Evolutionary conservation across 2,329 filamentous ascomycete genomes (phyloP), one percentile per base, ranked within the genome.

Genomic region (Xylariomycetidae sp.): DNA sequence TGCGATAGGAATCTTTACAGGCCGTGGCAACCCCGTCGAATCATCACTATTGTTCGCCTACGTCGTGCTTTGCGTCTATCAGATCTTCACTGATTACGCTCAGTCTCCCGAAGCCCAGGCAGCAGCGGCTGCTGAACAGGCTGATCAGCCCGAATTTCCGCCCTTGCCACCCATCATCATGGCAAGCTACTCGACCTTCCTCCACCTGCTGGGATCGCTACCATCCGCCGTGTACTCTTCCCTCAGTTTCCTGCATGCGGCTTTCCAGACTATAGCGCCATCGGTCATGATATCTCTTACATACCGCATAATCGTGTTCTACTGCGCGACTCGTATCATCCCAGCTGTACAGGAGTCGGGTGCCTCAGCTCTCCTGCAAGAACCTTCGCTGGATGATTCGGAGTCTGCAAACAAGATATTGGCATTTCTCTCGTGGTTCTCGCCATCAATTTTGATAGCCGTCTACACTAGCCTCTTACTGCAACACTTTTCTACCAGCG

Each of bases 1-100:
- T 57, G 86, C 85, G 11, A 96, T 90, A 72, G 92, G 92, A 16
- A 96, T 97, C 49, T 86, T 85, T 41, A 95, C 87, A 51, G 90
- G 90, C 2, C 82, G 89, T 50, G 92, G 92, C 41, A 98, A 95
- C 53, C 88, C 90, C 3, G 85, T 97, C 34, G 90, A 98, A 63
- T 94, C 88, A 48, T 95, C 90, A 15, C 70, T 98, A 9, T 74
- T 98, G 38, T 97, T 98, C 56, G 90, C 92, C 53, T 98, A 98
- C 62, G 80, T 96, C 41, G 92, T 95, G n/a, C 81, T 98, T 42
- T 97, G 90, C 67, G 85, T 97, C 55, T 98, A 97, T 66, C 92
- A 98, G 62, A 97, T 97, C 60, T 97, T 97, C 62, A 98, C 92
- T 51, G 92, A 98, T 63, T 97, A 97, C 63, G 79, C 90, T 48